phyloP scores from a whole-genome alignment of 768 basidiomycete species.

The Lactifluus pinguis region DNA sequence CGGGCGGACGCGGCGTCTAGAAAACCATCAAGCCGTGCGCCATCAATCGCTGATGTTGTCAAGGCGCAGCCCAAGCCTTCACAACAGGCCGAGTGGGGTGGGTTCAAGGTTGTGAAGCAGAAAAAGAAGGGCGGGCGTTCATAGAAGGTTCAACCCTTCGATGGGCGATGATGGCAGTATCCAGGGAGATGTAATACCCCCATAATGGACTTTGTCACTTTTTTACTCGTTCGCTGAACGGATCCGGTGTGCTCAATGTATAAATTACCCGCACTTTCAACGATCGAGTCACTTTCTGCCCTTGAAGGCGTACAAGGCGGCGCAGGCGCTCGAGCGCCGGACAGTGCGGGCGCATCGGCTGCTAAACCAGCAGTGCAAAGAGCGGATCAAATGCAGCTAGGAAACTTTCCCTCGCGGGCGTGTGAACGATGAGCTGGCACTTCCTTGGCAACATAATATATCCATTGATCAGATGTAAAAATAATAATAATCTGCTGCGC shows the following conservation, averaged over 20 bases:
- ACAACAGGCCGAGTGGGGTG: slow-evolving; percentile 69
- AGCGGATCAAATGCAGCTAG: background rate
- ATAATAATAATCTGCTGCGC: no score
- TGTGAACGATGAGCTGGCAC: background rate
- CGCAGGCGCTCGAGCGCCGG: no score
- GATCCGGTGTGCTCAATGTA: background rate
- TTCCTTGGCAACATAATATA: background rate
- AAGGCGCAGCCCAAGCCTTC: slow-evolving; percentile 75
- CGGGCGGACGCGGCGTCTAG: slow-evolving; percentile 66
- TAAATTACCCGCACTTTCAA: background rate
- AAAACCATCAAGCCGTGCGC: slow-evolving; percentile 42
- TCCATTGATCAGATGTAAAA: no score
- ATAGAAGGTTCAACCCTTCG: slow-evolving; percentile 23
- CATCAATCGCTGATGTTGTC: slow-evolving; percentile 84
- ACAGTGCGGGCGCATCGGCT: no score
- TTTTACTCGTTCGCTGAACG: background rate
- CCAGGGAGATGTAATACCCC: background rate
- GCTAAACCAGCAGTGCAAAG: no score
- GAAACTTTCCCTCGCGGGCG: background rate
- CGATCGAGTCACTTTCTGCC: no score
- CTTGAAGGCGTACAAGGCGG: no score
- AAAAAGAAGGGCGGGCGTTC: slow-evolving; percentile 78
- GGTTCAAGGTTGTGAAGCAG: slow-evolving; percentile 91
- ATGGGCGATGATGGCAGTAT: background rate
- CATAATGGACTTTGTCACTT: slow-evolving; percentile 3